Evolutionary conservation across 2,329 filamentous ascomycete species (phyloP), one percentile per base, ranked within the genome.

Genomic region (Aspergillus ibericus): DNA sequence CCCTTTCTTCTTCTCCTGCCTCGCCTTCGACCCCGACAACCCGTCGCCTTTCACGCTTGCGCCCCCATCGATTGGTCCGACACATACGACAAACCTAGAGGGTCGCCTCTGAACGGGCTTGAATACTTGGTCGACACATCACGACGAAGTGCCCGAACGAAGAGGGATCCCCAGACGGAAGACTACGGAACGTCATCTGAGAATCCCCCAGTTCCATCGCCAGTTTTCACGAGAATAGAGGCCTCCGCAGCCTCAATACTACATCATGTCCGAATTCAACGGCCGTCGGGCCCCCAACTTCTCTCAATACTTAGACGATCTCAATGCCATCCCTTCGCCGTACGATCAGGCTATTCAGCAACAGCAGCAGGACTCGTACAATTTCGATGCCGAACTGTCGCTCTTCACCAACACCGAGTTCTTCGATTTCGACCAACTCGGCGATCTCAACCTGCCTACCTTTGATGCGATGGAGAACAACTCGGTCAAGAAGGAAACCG

Each of bases 391-490:
- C 60, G 88, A 92, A 63, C 80, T 93, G 52, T 87, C 88, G 53
- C 83, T 92, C 69, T 95, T 93, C 78, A 91, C 90, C 58, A 93
- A 93, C 76, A 87, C 89, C 47, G 86, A 91, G 66, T 93, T 93
- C 75, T 90, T 89, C 73, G 89, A 93, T 69, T 91, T 89, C 72
- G 90, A 93, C 72, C 72, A 74, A 36, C 72, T 76, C 49, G 69
- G 64, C 29, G 68, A 70, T 56, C 58, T 77, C 58, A 67, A 66
- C 55, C 63, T 77, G 49, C 72, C 73, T 29, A 52, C 69, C 8
- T 72, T 74, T 60, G 68, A 73, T 34, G 60, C 67, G 5, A 63
- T 70, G 29, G 73, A 74, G 29, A 68, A 72, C n/a, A 68, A 69
- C 49, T 63, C 62, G 22, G 61, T 63, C 15, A 63, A 65, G 46